A percentile compares a stretch with the other conserved stretches of the same genome.
These are phyloP conservation scores for Colletotrichum eremochloae DNA, from an alignment of 2,329 filamentous ascomycete species.

Conservation along the genomic window DNA sequence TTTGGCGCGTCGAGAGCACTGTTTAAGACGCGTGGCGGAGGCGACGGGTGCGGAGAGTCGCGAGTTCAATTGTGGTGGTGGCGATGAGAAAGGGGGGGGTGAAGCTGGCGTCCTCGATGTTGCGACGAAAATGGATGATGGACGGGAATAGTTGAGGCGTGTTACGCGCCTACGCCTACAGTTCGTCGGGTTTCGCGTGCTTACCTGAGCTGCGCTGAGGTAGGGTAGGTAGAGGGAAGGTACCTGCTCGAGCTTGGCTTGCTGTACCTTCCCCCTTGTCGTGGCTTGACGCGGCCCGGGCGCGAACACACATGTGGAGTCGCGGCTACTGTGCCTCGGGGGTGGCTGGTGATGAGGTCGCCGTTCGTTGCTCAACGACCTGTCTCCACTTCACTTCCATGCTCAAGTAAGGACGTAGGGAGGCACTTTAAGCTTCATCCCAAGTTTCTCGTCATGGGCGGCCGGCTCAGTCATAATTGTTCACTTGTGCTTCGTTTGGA, in stretches of 20 bases:
- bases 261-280: conserved; percentile 35
- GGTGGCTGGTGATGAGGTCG: conserved; percentile 37
- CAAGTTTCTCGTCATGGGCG: background rate
- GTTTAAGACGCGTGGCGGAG: background rate
- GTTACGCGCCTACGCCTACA: conserved; percentile 40
- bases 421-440: background rate
- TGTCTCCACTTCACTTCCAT: conserved; percentile 15
- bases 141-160: conserved; percentile 36
- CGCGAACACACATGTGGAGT: conserved; percentile 24
- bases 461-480: background rate
- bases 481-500: background rate
- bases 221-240: conserved; percentile 19
- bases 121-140: conserved; percentile 42
- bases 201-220: conserved; percentile 36
- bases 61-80: conserved; percentile 34
- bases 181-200: conserved; percentile 42
- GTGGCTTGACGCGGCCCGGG: conserved; percentile 31
- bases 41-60: conserved; percentile 11
- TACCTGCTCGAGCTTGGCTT: conserved; percentile 21
- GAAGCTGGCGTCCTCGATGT: conserved; percentile 28
- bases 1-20: conserved; percentile 24
- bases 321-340: conserved; percentile 16
- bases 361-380: conserved; percentile 25
- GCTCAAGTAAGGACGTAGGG: too few species aligned
- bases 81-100: conserved; percentile 20